Evolutionary conservation across 441 rosid genomes (phyloP).

Genomic region (Geranium incanum): DNA sequence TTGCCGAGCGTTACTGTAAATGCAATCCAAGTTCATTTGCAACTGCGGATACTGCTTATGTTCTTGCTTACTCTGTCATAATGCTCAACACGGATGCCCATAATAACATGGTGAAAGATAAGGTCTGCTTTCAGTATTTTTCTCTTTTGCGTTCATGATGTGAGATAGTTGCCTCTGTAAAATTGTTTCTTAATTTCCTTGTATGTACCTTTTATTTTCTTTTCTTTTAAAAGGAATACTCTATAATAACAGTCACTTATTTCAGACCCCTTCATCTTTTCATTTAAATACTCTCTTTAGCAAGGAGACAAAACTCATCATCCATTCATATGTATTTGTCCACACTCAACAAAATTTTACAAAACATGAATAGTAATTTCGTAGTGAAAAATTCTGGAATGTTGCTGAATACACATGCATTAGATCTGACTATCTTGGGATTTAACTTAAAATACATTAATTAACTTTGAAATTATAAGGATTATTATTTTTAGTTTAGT

Average conservation of each 20-base stretch:
- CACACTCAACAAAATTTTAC: neutral
- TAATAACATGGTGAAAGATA: constrained; percentile 91
- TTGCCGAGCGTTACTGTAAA: constrained; percentile 95
- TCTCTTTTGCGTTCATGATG: constrained; percentile 17
- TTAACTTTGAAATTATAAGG: neutral
- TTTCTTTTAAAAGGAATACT: neutral
- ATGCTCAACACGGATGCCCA: constrained; percentile 99
- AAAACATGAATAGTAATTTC: neutral
- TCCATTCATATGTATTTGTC: neutral
- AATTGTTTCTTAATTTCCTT: neutral
- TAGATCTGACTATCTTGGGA: neutral
- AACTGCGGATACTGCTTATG: constrained; percentile 97
- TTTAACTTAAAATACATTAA: neutral
- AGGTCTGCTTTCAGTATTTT: constrained; percentile 48
- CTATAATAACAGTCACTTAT: neutral
- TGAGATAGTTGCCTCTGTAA: constrained; percentile 4
- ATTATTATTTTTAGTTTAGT: neutral
- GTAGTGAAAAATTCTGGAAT: neutral
- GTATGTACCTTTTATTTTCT: neutral
- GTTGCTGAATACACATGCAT: neutral
- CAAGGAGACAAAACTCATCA: neutral
- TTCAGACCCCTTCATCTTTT: neutral
- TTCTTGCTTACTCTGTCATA: constrained; percentile 97
- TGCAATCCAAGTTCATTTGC: constrained; percentile 88
- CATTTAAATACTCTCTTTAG: neutral